phyloP scores from a whole-genome alignment of 106 monocot species.

The Chionographis japonica region DNA sequence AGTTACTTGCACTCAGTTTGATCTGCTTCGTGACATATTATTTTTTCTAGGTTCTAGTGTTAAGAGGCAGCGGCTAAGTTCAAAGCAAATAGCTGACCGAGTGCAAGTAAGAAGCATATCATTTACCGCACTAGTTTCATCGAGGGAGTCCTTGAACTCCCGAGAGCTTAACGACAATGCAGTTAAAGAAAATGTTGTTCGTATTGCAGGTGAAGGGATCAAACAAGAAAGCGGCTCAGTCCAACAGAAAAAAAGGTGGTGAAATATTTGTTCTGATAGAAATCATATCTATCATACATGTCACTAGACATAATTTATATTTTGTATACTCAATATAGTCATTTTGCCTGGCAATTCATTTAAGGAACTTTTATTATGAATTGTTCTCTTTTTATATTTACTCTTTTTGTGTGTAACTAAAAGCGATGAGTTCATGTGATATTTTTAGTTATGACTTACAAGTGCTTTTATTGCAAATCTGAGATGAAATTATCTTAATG shows the following conservation, averaged over 20 bases:
- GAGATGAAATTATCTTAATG: neutral
- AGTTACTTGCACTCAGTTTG: neutral
- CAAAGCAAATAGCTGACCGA: slow-evolving; percentile 12
- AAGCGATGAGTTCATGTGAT: too few relatives aligned
- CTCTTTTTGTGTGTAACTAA: too few relatives aligned
- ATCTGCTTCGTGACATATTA: neutral
- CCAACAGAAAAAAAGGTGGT: slow-evolving; percentile 22
- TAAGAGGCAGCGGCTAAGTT: slow-evolving; percentile 13
- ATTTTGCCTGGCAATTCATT: neutral
- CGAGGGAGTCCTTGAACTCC: neutral
- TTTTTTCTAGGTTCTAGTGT: slow-evolving; percentile 15
- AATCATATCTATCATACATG: neutral
- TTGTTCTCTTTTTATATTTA: too few relatives aligned
- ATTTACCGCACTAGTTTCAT: neutral
- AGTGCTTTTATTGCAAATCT: neutral
- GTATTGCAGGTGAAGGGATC: slow-evolving; percentile 16
- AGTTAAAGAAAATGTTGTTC: neutral
- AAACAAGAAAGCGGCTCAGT: slow-evolving; percentile 2
- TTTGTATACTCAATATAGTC: neutral
- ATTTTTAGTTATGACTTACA: too few relatives aligned
- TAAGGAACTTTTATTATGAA: too few relatives aligned
- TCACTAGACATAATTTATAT: neutral
- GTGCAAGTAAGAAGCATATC: slow-evolving; percentile 14
- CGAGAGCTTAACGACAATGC: neutral
- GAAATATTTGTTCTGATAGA: slow-evolving; percentile 1